Base-by-base conservation (phyloP, 108 stramenopile genomes). In the Cyclotella sp. region DNA sequence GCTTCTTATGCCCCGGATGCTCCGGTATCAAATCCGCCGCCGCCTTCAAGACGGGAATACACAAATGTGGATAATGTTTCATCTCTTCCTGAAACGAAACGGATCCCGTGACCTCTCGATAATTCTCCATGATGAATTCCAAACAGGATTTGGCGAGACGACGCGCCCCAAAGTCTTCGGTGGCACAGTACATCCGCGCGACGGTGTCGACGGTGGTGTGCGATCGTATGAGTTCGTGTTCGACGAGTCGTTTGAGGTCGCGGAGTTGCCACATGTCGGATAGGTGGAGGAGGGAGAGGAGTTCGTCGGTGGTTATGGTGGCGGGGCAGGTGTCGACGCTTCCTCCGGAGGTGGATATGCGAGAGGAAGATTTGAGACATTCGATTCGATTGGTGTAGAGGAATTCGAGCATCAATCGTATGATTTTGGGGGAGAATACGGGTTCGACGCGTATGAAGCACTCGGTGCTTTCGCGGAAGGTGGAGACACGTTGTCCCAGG, bases 321-420 rank as follows among this genome's bases (percentile, higher is more conserved):
- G 89, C 79, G 44, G 64, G 42, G 59, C 14, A 29, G 58, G 52
- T 26, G 21, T 64, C 63, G 43, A 43, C 41, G 44, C 63, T 43
- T 10, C 61, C 74, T n/a, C n/a, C n/a, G n/a, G n/a, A n/a, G 24
- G 29, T 16, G 21, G 61, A 28, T 34, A 60, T 30, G 6, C 66
- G 14, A 2, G 60, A 74, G 41, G 73, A 77, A 19, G 49, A 61
- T 45, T 77, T 72, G 30, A 97, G 81, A 41, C 71, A 81, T 75
- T 79, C 71, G 15, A 99, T 91, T 19, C 96, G 91, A 77, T 98
- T 97, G 28, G 97, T 95, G 88, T 98, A 98, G 59, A 98, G 72
- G 79, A 95, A 98, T 83, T 98, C 97, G 60, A 98, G 63, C 91
- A 95, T 91, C 71, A 87, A 84, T 30, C 93, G 93, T 45, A 98